phyloP scores from a whole-genome alignment of 345 rosid species.

The Microthlaspi erraticum region DNA sequence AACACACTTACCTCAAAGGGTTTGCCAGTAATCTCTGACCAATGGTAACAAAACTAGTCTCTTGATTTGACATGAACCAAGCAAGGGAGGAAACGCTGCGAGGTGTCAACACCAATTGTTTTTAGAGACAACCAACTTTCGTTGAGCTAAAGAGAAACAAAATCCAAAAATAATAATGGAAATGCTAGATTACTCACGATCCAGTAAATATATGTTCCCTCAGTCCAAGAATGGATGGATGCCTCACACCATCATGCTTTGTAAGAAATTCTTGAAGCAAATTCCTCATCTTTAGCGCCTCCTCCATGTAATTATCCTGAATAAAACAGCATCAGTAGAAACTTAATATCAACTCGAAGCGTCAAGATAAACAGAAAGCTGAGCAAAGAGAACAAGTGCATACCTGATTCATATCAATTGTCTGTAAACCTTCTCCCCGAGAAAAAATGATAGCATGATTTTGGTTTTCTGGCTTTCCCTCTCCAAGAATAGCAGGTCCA shows the following conservation, averaged over 20 bases:
- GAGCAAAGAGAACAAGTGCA: slow-evolving; percentile 6
- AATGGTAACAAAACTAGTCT: slow-evolving; percentile 97
- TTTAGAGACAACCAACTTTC: slow-evolving; percentile 8
- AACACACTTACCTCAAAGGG: slow-evolving; percentile 78
- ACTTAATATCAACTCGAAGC: neutral
- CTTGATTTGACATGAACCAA: slow-evolving; percentile 99
- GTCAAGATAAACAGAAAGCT: neutral
- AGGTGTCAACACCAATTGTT: slow-evolving; percentile 28
- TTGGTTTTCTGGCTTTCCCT: slow-evolving; percentile 99
- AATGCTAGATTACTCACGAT: slow-evolving; percentile 58
- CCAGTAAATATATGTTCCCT: slow-evolving; percentile 99
- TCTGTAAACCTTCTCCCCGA: slow-evolving; percentile 98
- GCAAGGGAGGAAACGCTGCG: slow-evolving; percentile 99
- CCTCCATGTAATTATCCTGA: slow-evolving; percentile 99
- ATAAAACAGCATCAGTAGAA: slow-evolving; percentile 13
- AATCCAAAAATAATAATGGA: slow-evolving; percentile 4
- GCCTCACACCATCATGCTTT: slow-evolving; percentile 91
- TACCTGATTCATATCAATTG: slow-evolving; percentile 99
- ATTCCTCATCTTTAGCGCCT: slow-evolving; percentile 97
- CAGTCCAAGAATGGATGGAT: slow-evolving; percentile 95
- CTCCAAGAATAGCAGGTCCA: slow-evolving; percentile 96
- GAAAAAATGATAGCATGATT: slow-evolving; percentile 97
- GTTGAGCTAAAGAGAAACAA: neutral
- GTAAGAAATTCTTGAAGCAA: slow-evolving; percentile 92
- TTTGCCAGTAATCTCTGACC: slow-evolving; percentile 97